Evolutionary conservation across 2,329 filamentous ascomycete species (phyloP), one percentile per base, ranked within the genome.

Genomic region (Daldinia sp.): DNA sequence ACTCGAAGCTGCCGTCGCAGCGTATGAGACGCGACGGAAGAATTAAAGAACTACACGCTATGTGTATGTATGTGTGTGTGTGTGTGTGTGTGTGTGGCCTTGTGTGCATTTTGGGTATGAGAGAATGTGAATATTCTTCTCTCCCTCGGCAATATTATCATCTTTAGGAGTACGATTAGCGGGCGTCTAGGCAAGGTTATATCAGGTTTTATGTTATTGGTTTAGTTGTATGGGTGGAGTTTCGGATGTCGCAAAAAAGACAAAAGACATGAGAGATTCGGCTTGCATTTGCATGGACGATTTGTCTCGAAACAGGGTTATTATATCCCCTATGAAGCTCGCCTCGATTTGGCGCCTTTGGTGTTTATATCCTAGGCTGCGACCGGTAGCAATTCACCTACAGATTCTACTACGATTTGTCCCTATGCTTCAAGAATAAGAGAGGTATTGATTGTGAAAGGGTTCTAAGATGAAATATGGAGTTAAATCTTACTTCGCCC

Each of bases 1-100:
- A 69, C 77, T 87, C 35, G 83, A 87, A 73, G 82, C 79, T 51
- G 85, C 85, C 1, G 79, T 86, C 59, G 76, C 80, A 58, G 80
- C 80, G 28, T 87, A 87, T 73, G 83, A 83, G 72, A 56, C 73
- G 9, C 71, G 73, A n/a, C 72, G 63, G 59, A 72, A 64, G 65
- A 18, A 65, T 6, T 70, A 28, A 68, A 51, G 37, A 23, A 37
- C 26, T 18, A 48, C 41, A 12, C 33, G 9, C 9, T 58, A 9
- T 35, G 33, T 10, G 33, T 10, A 10, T 15, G 9, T 58, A 33
- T 33, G 30, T 9, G 30, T 9, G 30, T 9, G 30, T 10, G 33
- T 9, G 33, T 35, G 33, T 35, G 2, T 33, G 3, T 33, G 5
- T 15, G 9, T 58, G 26, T 35, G 18, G 26, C 35, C 28, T 20